Evolutionary conservation across 495 filamentous ascomycete genomes (phyloP).

Genomic region (Neurospora sp.): DNA sequence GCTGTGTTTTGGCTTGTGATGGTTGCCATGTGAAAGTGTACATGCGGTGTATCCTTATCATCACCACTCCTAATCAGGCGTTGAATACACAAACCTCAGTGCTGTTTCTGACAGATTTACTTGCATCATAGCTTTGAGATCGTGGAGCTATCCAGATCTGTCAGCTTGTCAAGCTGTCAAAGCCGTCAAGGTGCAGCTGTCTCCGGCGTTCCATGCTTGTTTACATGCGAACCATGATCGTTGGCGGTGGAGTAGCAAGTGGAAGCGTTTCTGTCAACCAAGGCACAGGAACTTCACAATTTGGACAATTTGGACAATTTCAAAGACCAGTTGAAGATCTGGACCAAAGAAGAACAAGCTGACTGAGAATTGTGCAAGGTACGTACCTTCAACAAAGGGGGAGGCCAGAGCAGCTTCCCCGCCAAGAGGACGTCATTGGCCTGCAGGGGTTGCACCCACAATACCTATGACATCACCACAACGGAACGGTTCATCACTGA

Average conservation of each 20-base stretch:
- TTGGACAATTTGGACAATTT: not conserved
- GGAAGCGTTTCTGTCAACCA: not conserved
- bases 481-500: not conserved
- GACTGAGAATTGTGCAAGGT: not conserved
- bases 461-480: conserved; percentile 20
- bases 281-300: not conserved
- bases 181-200: too few relatives aligned
- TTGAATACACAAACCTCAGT: not conserved
- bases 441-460: not conserved
- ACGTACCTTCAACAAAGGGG: not conserved
- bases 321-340: not conserved
- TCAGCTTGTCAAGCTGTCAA: too few relatives aligned
- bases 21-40: not conserved
- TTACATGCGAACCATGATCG: not conserved
- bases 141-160: too few relatives aligned
- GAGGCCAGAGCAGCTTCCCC: not conserved
- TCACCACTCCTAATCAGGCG: not conserved
- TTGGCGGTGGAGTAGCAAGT: not conserved
- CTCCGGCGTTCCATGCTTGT: not conserved
- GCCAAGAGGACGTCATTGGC: conserved; percentile 5
- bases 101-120: not conserved
- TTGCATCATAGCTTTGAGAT: not conserved
- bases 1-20: not conserved
- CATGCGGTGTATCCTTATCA: not conserved
- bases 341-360: not conserved